phyloP scores from a whole-genome alignment of 495 filamentous ascomycete species.

The Bryoglossum gracile region DNA sequence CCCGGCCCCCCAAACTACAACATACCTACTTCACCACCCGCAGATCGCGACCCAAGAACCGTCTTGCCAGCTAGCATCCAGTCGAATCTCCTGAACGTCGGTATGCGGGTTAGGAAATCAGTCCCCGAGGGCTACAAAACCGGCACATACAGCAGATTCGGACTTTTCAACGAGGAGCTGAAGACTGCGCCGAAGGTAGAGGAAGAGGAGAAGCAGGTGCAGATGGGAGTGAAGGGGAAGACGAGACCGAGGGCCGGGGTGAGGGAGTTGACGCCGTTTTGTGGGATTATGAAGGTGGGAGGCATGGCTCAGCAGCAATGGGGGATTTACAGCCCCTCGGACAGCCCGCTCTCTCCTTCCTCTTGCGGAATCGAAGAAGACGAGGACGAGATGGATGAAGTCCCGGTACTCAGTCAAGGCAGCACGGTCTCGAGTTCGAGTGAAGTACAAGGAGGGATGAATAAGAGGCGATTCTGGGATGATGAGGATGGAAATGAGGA shows the following conservation, averaged over 20 bases:
- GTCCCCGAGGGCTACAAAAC: slow-evolving; percentile 92
- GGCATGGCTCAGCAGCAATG: slow-evolving; percentile 29
- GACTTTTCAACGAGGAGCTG: slow-evolving; percentile 34
- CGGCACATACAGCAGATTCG: slow-evolving; percentile 38
- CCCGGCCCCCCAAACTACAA: not conserved
- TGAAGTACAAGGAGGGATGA: not conserved
- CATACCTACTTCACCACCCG: not conserved
- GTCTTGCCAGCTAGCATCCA: slow-evolving; percentile 58
- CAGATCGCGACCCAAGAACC: slow-evolving; percentile 20
- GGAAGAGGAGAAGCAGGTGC: not conserved
- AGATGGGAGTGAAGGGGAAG: no score
- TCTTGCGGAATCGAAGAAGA: not conserved
- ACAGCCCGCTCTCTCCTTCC: no score
- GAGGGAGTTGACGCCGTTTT: slow-evolving; percentile 66
- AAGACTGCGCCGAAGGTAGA: slow-evolving; percentile 6
- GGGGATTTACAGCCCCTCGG: slow-evolving; percentile 1
- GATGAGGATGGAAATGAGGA: slow-evolving; percentile 24
- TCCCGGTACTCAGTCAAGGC: slow-evolving; percentile 17
- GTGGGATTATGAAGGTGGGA: slow-evolving; percentile 62
- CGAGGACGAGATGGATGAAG: slow-evolving; percentile 10
- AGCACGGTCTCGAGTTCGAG: slow-evolving; percentile 12
- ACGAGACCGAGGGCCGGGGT: slow-evolving; percentile 25
- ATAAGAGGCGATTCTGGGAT: slow-evolving; percentile 21
- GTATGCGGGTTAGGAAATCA: slow-evolving; percentile 87
- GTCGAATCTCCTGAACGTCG: slow-evolving; percentile 73